These are phyloP conservation scores for Entrophospora sp. DNA, from an alignment of 192 early-diverging fungal genomes.

Conservation along the genomic window DNA sequence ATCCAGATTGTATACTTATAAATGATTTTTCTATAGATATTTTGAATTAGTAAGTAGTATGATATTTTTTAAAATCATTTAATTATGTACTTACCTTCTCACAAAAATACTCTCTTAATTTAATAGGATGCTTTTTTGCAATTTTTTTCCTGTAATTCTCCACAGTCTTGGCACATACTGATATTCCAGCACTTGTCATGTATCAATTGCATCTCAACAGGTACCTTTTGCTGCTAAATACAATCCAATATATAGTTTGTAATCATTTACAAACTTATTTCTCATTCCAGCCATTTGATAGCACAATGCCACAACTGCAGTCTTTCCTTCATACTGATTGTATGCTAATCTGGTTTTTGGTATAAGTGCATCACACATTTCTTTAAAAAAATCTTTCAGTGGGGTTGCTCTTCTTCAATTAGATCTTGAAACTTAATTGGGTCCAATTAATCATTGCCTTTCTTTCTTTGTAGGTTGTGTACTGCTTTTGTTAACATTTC, in stretches of 20 bases:
- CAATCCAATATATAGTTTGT: background rate
- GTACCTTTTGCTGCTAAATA: background rate
- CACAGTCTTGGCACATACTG: background rate
- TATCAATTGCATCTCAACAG: background rate
- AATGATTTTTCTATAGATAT: background rate
- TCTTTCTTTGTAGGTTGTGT: too few species aligned
- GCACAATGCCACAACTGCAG: too few species aligned
- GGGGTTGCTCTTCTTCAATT: too few species aligned
- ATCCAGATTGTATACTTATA: background rate
- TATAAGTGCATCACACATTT: too few species aligned
- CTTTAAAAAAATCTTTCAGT: too few species aligned
- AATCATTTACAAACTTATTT: too few species aligned
- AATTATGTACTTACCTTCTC: background rate
- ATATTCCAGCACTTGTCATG: background rate
- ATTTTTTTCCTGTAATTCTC: background rate
- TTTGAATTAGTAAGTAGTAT: background rate
- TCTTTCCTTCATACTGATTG: too few species aligned
- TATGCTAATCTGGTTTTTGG: too few species aligned
- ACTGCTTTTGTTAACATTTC: too few species aligned
- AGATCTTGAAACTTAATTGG: too few species aligned
- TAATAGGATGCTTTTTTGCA: background rate
- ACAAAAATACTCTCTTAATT: background rate
- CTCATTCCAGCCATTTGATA: too few species aligned
- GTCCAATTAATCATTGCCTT: too few species aligned
- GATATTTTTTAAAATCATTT: background rate